phyloP scores from a whole-genome alignment of 768 basidiomycete genomes.

The Suillus clintonianus region DNA sequence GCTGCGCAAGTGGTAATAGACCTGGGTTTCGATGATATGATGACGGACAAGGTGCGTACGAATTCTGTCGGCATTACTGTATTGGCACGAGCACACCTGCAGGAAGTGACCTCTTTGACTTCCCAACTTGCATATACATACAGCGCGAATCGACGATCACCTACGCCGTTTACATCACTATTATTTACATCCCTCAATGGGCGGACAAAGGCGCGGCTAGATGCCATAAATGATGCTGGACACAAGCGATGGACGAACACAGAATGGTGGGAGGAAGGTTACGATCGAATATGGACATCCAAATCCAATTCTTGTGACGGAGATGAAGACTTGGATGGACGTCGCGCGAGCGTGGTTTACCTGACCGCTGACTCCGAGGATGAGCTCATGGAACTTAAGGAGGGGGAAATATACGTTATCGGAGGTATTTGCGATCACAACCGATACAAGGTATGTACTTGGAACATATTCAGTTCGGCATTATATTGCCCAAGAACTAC shows the following conservation, averaged over 20 bases:
- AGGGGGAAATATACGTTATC: slow-evolving; percentile 90
- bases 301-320: slow-evolving; percentile 5
- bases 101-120: slow-evolving; percentile 91
- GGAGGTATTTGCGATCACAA: slow-evolving; percentile 97
- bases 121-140: slow-evolving; percentile 93
- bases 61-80: slow-evolving; percentile 10
- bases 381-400: slow-evolving; percentile 78
- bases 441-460: slow-evolving; percentile 78
- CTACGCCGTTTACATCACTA: slow-evolving; percentile 67
- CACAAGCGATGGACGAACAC: slow-evolving; percentile 82
- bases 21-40: slow-evolving; percentile 89
- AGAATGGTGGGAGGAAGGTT: slow-evolving; percentile 82
- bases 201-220: slow-evolving; percentile 62
- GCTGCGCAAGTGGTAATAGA: slow-evolving; percentile 79
- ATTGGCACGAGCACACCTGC: slow-evolving; percentile 13
- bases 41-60: slow-evolving; percentile 81
- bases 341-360: slow-evolving; percentile 71
- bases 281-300: slow-evolving; percentile 64
- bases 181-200: slow-evolving; percentile 83
- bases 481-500: slow-evolving; percentile 5
- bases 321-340: slow-evolving; percentile 15
- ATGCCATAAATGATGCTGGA: slow-evolving; percentile 61
- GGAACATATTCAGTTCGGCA: neutral
- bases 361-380: slow-evolving; percentile 93
- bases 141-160: slow-evolving; percentile 77